phyloP scores from a whole-genome alignment of 1,284 basidiomycete genomes.

The Austroboletus niveus region DNA sequence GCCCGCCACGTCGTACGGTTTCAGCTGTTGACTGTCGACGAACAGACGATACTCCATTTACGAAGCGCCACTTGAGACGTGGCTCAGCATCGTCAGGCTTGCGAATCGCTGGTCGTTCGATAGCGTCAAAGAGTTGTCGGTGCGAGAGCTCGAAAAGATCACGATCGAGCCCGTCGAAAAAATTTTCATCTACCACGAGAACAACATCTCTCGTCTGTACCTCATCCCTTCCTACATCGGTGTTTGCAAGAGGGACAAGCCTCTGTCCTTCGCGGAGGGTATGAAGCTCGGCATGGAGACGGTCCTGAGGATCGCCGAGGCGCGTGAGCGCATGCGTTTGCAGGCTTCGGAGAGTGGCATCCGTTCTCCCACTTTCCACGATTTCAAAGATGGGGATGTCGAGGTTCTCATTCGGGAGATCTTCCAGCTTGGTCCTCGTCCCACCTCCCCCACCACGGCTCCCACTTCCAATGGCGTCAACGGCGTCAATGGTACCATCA shows the following conservation, averaged over 20 bases:
- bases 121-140: conserved; percentile 46
- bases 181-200: conserved; percentile 49
- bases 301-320: conserved; percentile 45
- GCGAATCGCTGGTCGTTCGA: conserved; percentile 49
- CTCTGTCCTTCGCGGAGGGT: conserved; percentile 47
- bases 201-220: conserved; percentile 43
- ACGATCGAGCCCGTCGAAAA: conserved; percentile 45
- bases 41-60: conserved; percentile 55
- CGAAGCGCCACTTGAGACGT: conserved; percentile 47
- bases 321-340: conserved; percentile 43
- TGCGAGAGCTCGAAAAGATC: conserved; percentile 48
- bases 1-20: conserved; percentile 22
- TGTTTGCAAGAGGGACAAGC: conserved; percentile 45
- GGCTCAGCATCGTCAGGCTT: conserved; percentile 50
- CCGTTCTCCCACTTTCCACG: conserved; percentile 36
- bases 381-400: conserved; percentile 38
- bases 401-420: conserved; percentile 38
- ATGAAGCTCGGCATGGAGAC: conserved; percentile 48
- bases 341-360: conserved; percentile 34
- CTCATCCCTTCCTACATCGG: conserved; percentile 47
- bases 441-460: conserved; percentile 22
- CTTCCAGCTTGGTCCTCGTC: conserved; percentile 33
- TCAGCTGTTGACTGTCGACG: conserved; percentile 8
- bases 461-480: conserved; percentile 11
- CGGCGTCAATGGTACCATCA: conserved; percentile 10